phyloP scores from a whole-genome alignment of 2,329 filamentous ascomycete species.

The Akanthomyces dipterigenus region DNA sequence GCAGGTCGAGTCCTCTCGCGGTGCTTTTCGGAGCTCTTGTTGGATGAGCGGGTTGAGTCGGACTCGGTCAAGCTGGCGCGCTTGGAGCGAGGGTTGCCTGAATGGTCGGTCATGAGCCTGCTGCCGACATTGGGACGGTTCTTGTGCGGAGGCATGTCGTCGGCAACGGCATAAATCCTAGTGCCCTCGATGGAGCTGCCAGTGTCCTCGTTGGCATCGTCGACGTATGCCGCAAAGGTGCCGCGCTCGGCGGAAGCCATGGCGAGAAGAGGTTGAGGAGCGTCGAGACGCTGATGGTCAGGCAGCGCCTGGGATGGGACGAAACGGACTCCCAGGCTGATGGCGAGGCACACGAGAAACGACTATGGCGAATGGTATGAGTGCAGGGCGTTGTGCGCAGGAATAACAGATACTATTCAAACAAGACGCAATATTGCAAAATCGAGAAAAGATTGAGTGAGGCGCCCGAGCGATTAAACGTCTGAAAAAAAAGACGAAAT shows the following conservation, averaged over 20 bases:
- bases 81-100: constrained; percentile 19
- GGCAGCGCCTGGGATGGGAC: constrained; percentile 7
- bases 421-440: not conserved
- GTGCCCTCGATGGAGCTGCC: constrained; percentile 35
- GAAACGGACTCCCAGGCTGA: constrained; percentile 2
- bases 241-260: constrained; percentile 35
- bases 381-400: not conserved
- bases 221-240: constrained; percentile 36
- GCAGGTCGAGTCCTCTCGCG: not conserved
- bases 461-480: constrained; percentile 1
- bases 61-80: constrained; percentile 33
- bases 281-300: constrained; percentile 9
- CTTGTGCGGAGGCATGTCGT: constrained; percentile 31
- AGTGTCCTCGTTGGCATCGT: constrained; percentile 47
- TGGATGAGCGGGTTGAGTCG: constrained; percentile 36
- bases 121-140: constrained; percentile 47
- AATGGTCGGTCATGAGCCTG: constrained; percentile 37
- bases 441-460: not conserved
- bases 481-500: constrained; percentile 8
- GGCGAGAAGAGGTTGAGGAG: constrained; percentile 12
- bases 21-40: constrained; percentile 19
- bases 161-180: constrained; percentile 41
- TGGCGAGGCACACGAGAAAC: not conserved
- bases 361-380: not conserved
- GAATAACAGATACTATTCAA: not conserved